These are phyloP conservation scores for Ananas comosus DNA, from an alignment of 176 grass and related monocot genomes.

Conservation along the genomic window DNA sequence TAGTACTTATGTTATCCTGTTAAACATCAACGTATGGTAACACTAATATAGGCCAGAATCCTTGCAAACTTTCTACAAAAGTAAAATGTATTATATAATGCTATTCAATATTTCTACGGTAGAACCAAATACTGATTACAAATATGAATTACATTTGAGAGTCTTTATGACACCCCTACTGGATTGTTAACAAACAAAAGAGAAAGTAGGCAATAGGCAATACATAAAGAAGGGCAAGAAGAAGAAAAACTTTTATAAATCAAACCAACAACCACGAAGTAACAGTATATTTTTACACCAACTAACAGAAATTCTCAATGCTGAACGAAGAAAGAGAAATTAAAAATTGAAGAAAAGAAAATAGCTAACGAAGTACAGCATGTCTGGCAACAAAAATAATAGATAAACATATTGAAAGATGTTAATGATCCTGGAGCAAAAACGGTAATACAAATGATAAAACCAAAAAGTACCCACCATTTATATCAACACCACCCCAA, in stretches of 20 bases:
- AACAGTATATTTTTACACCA: not conserved
- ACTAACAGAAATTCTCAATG: not conserved
- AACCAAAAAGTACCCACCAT: conserved; percentile 33
- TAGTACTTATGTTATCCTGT: no score
- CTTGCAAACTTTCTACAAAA: no score
- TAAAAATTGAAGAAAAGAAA: not conserved
- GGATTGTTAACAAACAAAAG: not conserved
- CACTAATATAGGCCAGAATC: no score
- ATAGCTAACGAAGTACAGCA: not conserved
- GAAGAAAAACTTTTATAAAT: not conserved
- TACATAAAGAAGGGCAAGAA: conserved; percentile 9
- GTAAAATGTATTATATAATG: no score
- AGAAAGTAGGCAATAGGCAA: not conserved
- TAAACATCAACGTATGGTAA: no score
- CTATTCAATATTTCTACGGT: no score
- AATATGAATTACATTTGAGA: not conserved
- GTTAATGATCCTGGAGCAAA: not conserved
- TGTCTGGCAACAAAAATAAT: not conserved
- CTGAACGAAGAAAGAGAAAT: not conserved
- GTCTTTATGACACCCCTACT: no score
- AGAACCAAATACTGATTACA: conserved; percentile 10
- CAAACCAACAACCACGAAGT: no score
- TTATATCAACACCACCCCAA: conserved; percentile 74
- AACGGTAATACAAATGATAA: not conserved
- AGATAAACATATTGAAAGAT: not conserved